Conservation (phyloP, 345 rosid genomes). For the Corymbia maculata region DNA sequence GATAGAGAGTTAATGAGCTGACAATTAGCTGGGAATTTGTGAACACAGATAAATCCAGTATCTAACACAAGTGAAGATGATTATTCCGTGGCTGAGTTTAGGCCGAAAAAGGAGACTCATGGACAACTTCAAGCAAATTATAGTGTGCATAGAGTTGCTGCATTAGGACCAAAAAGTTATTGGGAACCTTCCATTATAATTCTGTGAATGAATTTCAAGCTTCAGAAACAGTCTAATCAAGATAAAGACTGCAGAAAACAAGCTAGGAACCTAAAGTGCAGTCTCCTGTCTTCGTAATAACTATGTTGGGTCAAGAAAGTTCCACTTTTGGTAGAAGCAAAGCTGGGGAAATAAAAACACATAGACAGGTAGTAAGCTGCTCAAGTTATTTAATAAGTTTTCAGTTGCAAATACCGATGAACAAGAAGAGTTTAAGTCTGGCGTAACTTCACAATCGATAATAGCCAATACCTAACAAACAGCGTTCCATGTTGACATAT, state of each 20-base stretch:
- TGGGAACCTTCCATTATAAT: background rate
- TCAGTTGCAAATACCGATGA: background rate
- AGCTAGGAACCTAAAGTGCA: background rate
- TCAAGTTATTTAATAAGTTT: background rate
- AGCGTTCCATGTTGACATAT: background rate
- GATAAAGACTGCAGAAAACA: background rate
- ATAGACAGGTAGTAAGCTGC: background rate
- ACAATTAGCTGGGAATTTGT: background rate
- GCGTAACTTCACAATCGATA: background rate
- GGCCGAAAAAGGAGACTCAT: background rate
- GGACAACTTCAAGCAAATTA: background rate
- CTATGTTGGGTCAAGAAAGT: background rate
- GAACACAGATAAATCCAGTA: background rate
- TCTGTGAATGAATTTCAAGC: background rate
- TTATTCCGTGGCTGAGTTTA: background rate
- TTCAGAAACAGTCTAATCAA: background rate
- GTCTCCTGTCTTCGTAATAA: background rate
- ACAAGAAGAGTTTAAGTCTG: background rate
- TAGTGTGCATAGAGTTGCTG: background rate
- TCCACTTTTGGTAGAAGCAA: background rate
- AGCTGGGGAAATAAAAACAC: background rate
- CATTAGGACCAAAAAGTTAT: background rate
- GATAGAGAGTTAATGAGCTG: background rate
- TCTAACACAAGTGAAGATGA: background rate
- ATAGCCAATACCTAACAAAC: background rate